Evolutionary conservation across 2,329 filamentous ascomycete genomes (phyloP).

Genomic region (Grosmannia huntii): DNA sequence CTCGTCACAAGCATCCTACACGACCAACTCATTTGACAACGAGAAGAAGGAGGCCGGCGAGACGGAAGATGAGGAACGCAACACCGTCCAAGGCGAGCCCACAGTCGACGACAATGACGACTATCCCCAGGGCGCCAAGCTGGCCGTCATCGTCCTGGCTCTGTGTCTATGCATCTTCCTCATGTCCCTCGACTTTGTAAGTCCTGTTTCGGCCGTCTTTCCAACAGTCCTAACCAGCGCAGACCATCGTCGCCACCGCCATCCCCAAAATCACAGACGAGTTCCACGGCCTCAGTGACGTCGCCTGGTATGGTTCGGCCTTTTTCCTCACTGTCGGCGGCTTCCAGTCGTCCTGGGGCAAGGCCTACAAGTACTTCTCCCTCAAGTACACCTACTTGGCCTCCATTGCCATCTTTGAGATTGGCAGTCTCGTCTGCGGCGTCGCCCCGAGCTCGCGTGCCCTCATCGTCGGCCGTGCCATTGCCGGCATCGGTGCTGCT

Average conservation of each 20-base stretch:
- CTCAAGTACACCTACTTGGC: constrained; percentile 36
- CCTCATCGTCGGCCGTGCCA: constrained; percentile 38
- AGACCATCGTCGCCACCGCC: constrained; percentile 43
- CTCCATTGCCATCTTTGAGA: constrained; percentile 37
- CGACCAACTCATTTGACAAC: constrained; percentile 1
- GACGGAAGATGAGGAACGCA: constrained; percentile 6
- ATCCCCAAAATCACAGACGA: constrained; percentile 43
- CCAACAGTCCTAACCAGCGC: constrained; percentile 13
- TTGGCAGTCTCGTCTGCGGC: constrained; percentile 40
- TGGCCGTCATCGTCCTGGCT: constrained; percentile 31
- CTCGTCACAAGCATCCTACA: constrained; percentile 8
- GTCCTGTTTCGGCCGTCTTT: constrained; percentile 3
- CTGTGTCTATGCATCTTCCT: constrained; percentile 35
- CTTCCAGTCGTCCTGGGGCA: constrained; percentile 33
- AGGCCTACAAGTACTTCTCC: constrained; percentile 38
- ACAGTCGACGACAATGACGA: constrained; percentile 15
- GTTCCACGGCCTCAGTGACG: constrained; percentile 36
- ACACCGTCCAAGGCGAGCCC: background rate
- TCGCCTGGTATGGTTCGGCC: constrained; percentile 47
- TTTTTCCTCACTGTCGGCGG: constrained; percentile 36
- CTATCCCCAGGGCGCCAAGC: constrained; percentile 26
- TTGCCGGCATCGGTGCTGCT: constrained; percentile 32
- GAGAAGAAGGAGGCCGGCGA: constrained; percentile 7
- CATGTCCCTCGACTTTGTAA: constrained; percentile 33
- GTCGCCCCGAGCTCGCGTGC: constrained; percentile 31